phyloP scores from a whole-genome alignment of 1,139 yeast genomes.

The Tardiomyces digboiensis region DNA sequence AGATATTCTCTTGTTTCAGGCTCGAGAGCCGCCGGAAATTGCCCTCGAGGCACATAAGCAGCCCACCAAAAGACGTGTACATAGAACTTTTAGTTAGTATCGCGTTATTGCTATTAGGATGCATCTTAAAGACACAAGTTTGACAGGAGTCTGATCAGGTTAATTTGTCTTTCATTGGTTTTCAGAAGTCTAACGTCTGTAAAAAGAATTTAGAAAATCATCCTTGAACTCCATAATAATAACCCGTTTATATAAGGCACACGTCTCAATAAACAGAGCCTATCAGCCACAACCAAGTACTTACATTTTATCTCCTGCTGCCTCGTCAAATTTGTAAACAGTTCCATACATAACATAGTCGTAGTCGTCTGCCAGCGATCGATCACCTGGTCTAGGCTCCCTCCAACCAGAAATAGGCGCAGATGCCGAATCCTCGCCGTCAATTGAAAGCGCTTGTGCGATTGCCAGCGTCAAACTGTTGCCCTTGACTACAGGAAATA shows the following conservation, averaged over 20 bases:
- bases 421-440: slow-evolving; percentile 47
- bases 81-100: slow-evolving; percentile 42
- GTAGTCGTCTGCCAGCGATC: slow-evolving; percentile 89
- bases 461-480: slow-evolving; percentile 84
- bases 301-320: slow-evolving; percentile 44
- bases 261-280: too few relatives aligned
- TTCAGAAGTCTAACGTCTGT: background rate
- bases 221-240: background rate
- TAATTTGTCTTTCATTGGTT: background rate
- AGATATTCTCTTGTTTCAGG: slow-evolving; percentile 91
- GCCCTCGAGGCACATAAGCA: slow-evolving; percentile 90
- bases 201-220: background rate
- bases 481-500: slow-evolving; percentile 73
- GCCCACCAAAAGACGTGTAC: slow-evolving; percentile 93
- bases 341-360: slow-evolving; percentile 99
- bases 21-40: slow-evolving; percentile 81
- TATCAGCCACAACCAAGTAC: slow-evolving; percentile 12
- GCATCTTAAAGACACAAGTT: too few relatives aligned
- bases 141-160: too few relatives aligned
- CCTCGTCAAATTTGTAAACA: slow-evolving; percentile 93
- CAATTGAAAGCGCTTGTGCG: slow-evolving; percentile 60
- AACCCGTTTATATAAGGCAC: too few relatives aligned
- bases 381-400: slow-evolving; percentile 68
- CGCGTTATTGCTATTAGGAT: too few relatives aligned
- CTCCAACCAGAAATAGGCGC: slow-evolving; percentile 71